phyloP scores from a whole-genome alignment of 768 basidiomycete genomes.

The Mycena capillaripes region DNA sequence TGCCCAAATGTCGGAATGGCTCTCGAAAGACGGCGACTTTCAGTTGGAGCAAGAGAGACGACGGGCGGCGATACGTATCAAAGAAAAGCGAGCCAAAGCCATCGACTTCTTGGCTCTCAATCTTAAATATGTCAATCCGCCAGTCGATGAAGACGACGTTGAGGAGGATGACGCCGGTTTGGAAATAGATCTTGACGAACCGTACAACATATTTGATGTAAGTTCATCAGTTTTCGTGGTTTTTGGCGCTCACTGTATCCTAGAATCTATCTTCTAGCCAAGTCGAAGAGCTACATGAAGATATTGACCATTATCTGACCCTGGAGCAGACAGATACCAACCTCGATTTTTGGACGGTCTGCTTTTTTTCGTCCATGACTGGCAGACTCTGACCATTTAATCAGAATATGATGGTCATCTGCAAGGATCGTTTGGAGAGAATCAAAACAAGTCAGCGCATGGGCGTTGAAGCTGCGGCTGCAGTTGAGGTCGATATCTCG shows the following conservation, averaged over 20 bases:
- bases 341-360: conserved; percentile 97
- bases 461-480: conserved; percentile 78
- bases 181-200: conserved; percentile 98
- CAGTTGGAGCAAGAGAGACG: conserved; percentile 94
- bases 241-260: conserved; percentile 20
- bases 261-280: conserved; percentile 90
- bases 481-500: conserved; percentile 90
- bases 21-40: conserved; percentile 96
- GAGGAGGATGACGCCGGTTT: conserved; percentile 86
- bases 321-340: conserved; percentile 89
- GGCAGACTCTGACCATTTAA: background rate
- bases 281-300: conserved; percentile 93
- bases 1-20: conserved; percentile 98
- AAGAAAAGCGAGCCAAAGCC: conserved; percentile 98
- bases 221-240: conserved; percentile 44
- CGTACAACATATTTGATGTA: conserved; percentile 97
- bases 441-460: conserved; percentile 74
- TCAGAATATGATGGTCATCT: conserved; percentile 98
- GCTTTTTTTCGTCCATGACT: conserved; percentile 14
- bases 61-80: conserved; percentile 93
- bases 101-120: conserved; percentile 98
- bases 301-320: conserved; percentile 92
- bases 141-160: conserved; percentile 70
- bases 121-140: conserved; percentile 89
- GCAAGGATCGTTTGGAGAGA: conserved; percentile 89